Evolutionary conservation across 768 basidiomycete genomes (phyloP).

Genomic region (Amanita brunnescens): DNA sequence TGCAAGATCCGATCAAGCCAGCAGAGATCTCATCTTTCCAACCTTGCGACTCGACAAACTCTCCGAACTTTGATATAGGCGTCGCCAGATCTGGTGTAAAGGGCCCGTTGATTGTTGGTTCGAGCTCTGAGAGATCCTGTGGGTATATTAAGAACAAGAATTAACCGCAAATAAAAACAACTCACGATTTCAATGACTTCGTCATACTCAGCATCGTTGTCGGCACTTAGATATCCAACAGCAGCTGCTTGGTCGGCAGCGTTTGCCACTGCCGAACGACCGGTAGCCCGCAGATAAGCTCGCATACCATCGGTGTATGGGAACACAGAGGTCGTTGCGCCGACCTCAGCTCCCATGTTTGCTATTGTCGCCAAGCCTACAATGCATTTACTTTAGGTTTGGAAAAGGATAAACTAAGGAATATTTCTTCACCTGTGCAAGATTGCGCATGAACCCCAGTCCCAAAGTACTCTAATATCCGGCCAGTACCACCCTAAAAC

Average conservation of each 20-base stretch:
- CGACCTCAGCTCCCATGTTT: slow-evolving; percentile 99
- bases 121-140: slow-evolving; percentile 81
- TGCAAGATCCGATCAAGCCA: slow-evolving; percentile 94
- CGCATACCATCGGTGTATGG: slow-evolving; percentile 91
- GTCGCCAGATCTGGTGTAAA: slow-evolving; percentile 97
- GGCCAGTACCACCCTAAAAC: slow-evolving; percentile 87
- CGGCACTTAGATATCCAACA: slow-evolving; percentile 71
- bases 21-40: slow-evolving; percentile 95
- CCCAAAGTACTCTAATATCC: slow-evolving; percentile 95
- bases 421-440: slow-evolving; percentile 61
- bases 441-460: slow-evolving; percentile 84
- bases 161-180: slow-evolving; percentile 16
- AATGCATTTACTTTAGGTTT: background rate
- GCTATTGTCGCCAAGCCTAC: slow-evolving; percentile 87
- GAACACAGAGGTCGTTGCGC: slow-evolving; percentile 98
- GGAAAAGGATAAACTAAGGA: background rate
- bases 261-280: slow-evolving; percentile 74
- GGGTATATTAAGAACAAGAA: slow-evolving; percentile 4
- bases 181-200: slow-evolving; percentile 86
- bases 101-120: slow-evolving; percentile 92
- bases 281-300: slow-evolving; percentile 83
- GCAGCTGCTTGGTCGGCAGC: slow-evolving; percentile 81
- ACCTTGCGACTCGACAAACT: slow-evolving; percentile 71
- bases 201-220: slow-evolving; percentile 88
- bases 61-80: slow-evolving; percentile 81